Conservation (phyloP, 2,329 filamentous ascomycete species). For the Cercospora sp. region DNA sequence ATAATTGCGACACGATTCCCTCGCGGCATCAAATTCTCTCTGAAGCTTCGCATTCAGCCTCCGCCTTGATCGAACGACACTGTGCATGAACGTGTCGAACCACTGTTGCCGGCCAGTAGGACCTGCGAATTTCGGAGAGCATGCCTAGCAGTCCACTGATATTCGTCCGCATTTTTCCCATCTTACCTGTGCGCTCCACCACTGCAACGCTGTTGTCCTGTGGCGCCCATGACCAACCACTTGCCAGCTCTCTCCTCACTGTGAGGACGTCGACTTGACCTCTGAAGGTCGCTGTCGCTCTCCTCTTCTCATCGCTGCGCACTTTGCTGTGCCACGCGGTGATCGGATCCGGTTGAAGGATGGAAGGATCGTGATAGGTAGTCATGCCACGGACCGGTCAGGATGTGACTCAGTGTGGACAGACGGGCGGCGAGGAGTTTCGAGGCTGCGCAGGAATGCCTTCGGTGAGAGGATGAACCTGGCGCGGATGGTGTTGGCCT, state of each 20-base stretch:
- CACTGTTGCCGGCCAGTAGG: no score
- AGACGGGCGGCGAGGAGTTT: not conserved
- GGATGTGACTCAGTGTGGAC: not conserved
- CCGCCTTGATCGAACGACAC: no score
- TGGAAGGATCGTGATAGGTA: not conserved
- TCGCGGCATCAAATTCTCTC: no score
- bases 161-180: not conserved
- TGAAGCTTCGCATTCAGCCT: no score
- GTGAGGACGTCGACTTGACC: not conserved
- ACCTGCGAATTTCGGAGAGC: not conserved
- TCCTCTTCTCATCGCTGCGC: not conserved
- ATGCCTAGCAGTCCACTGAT: not conserved
- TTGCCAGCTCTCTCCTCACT: not conserved
- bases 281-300: not conserved
- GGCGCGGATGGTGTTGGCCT: not conserved
- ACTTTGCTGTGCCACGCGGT: not conserved
- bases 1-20: no score
- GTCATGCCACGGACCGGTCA: not conserved
- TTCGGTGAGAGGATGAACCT: not conserved
- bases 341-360: not conserved
- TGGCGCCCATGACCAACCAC: not conserved
- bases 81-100: no score
- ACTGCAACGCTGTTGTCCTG: not conserved
- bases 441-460: not conserved
- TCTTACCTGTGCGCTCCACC: not conserved